Conservation (phyloP, 805 yeast species). For the Saccharomycopsis sp. region DNA sequence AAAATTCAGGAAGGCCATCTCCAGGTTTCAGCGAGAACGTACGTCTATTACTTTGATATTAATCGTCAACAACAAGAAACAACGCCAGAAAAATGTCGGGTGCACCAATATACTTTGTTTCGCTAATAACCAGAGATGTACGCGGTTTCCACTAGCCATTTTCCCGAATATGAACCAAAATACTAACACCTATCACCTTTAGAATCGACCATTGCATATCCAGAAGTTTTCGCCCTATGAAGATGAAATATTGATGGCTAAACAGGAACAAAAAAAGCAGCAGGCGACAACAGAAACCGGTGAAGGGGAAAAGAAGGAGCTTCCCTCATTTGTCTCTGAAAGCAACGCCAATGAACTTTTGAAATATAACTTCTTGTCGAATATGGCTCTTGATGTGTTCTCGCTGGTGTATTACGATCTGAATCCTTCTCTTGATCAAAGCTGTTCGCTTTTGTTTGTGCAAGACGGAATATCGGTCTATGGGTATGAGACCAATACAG, state of each 20-base stretch:
- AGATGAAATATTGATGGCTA: conserved; percentile 17
- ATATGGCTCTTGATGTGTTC: conserved; percentile 68
- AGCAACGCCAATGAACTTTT: conserved; percentile 39
- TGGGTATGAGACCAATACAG: conserved; percentile 64
- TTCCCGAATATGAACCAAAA: not conserved
- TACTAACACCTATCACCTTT: conserved; percentile 2
- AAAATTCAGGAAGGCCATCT: no score
- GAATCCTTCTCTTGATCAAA: conserved; percentile 26
- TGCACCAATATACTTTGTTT: conserved; percentile 41
- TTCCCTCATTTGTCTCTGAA: conserved; percentile 25
- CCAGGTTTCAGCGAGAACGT: no score
- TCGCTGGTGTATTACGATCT: conserved; percentile 39
- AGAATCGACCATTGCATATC: conserved; percentile 53
- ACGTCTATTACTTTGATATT: no score
- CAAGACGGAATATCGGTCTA: conserved; percentile 63
- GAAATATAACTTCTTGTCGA: conserved; percentile 65
- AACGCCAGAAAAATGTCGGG: conserved; percentile 6
- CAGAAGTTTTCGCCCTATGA: conserved; percentile 40
- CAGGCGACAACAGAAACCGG: conserved; percentile 12
- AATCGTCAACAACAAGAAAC: not conserved
- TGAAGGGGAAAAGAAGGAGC: conserved; percentile 4
- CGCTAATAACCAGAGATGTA: conserved; percentile 50
- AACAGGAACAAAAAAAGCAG: not conserved
- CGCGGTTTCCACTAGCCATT: conserved; percentile 15
- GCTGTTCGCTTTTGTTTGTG: conserved; percentile 45